Percentiles rank a stretch among this genome's conserved stretches.
These are phyloP conservation scores for Calonectria naviculata DNA, from an alignment of 2,329 filamentous ascomycete genomes.

Conservation along the genomic window DNA sequence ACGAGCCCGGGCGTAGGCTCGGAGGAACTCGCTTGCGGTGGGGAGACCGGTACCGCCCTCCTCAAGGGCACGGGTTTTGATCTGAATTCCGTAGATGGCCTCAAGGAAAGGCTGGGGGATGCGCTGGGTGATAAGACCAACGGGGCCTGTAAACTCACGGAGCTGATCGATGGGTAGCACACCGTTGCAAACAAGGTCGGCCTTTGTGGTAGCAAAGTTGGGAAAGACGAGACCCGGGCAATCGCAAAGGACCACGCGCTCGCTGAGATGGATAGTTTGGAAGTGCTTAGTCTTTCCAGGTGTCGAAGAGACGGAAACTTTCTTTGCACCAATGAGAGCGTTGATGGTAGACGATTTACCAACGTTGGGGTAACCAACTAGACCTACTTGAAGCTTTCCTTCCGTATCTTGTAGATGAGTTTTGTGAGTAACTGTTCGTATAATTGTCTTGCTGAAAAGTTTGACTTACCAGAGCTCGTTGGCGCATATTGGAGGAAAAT, in stretches of 20 bases:
- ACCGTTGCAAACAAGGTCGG: conserved; percentile 94
- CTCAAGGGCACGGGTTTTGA: conserved; percentile 81
- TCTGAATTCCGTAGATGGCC: conserved; percentile 92
- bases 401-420: conserved; percentile 52
- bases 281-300: conserved; percentile 99
- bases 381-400: conserved; percentile 85
- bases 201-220: conserved; percentile 97
- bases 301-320: conserved; percentile 96
- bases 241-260: conserved; percentile 92
- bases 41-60: conserved; percentile 93
- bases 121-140: conserved; percentile 82
- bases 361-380: conserved; percentile 98
- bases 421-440: background rate
- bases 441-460: background rate
- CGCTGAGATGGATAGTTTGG: conserved; percentile 95
- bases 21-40: conserved; percentile 85
- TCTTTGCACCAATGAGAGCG: conserved; percentile 97
- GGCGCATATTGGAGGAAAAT: conserved; percentile 83
- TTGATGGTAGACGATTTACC: conserved; percentile 99
- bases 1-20: conserved; percentile 87
- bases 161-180: conserved; percentile 97
- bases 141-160: conserved; percentile 90
- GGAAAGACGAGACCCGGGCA: conserved; percentile 98
- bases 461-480: conserved; percentile 58
- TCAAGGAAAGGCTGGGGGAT: conserved; percentile 92